Base-by-base conservation (phyloP, 345 rosid genomes). In the Clarkia xantiana region DNA sequence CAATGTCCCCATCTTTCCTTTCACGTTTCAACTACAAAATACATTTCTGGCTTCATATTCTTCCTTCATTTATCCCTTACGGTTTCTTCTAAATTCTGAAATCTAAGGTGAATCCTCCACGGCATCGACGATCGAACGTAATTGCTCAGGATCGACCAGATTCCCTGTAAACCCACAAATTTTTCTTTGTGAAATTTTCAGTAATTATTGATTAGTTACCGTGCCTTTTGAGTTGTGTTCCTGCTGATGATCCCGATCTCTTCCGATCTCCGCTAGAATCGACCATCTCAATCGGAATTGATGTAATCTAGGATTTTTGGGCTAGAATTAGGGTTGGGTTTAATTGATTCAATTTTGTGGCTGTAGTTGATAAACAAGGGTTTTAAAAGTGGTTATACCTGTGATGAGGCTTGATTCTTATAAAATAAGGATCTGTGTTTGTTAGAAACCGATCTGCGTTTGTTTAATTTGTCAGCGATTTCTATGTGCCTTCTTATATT, bases 291-390 rank as follows among this genome's bases (percentile, higher is more conserved):
- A 14, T 11, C 14, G 14, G 47, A 13, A 23, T 18, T 38, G 14
- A 20, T 53, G 18, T 0, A 23, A 4, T 45, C 36, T 15, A 2
- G 50, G 41, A 18, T 45, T 45, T 55, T 55, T 13, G 15, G 22
- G n/a, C 38, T 25, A 8, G 42, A 23, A 29, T 45, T 55, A 55
- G 59, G 59, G 51, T 34, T 55, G 45, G 51, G 11, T 45, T 20
- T 12, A 12, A 17, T 15, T 45, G 59, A 14, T 39, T 9, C 12
- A 20, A 45, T n/a, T 15, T 23, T 44, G 23, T 15, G 45, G 0
- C 17, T 16, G 45, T 13, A 1, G 4, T 36, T 9, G 0, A 15
- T 40, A 2, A 51, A 11, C 6, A 11, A 14, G 18, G 18, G 56
- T 40, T 11, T 13, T 8, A 25, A 45, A 16, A n/a, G 29, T n/a